phyloP scores from a whole-genome alignment of 1,284 basidiomycete species.

The Gomphus bonarii region DNA sequence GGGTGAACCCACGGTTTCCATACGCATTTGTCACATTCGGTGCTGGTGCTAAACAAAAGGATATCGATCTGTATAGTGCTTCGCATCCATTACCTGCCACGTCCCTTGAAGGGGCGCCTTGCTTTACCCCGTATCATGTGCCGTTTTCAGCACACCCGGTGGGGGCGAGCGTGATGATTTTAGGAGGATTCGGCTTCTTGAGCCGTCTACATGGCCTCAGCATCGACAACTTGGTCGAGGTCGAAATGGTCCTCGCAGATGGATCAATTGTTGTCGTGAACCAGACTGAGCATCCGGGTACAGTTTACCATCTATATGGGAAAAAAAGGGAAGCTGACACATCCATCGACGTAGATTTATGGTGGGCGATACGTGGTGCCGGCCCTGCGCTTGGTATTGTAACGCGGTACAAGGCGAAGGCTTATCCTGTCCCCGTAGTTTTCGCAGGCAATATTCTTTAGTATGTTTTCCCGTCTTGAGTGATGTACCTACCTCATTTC shows the following conservation, averaged over 20 bases:
- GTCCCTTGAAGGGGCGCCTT: constrained; percentile 35
- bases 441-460: constrained; percentile 88
- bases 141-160: constrained; percentile 72
- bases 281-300: constrained; percentile 56
- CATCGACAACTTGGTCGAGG: constrained; percentile 78
- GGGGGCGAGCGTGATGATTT: constrained; percentile 75
- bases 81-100: constrained; percentile 54
- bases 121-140: constrained; percentile 71
- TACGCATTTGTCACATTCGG: constrained; percentile 76
- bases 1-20: constrained; percentile 40
- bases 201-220: constrained; percentile 76
- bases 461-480: constrained; percentile 31
- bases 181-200: constrained; percentile 86
- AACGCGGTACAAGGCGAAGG: constrained; percentile 79
- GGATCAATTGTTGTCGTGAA: constrained; percentile 64
- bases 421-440: constrained; percentile 79
- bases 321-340: neutral
- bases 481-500: constrained; percentile 10
- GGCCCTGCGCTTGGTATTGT: constrained; percentile 78
- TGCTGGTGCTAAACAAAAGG: constrained; percentile 72
- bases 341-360: constrained; percentile 46
- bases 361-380: constrained; percentile 85
- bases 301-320: constrained; percentile 7
- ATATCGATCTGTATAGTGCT: constrained; percentile 69
- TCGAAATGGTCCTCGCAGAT: constrained; percentile 76